phyloP scores from a whole-genome alignment of 108 stramenopile genomes.

The Cyclotella atomus region DNA sequence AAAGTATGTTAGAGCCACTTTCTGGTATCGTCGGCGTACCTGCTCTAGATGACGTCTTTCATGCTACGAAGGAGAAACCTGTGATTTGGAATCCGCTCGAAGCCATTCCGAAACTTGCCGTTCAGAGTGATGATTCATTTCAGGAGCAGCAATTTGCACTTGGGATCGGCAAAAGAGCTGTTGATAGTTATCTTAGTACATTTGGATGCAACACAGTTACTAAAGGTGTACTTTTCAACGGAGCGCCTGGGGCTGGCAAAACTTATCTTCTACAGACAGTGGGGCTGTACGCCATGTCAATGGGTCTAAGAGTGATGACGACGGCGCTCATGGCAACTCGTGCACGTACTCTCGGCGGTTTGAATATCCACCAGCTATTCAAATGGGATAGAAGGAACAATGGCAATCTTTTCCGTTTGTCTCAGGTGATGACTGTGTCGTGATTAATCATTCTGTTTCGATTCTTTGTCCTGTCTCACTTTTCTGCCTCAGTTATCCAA shows the following conservation, averaged over 20 bases:
- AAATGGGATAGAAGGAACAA: background rate
- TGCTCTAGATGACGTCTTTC: background rate
- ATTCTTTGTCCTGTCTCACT: background rate
- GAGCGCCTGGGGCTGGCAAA: constrained; percentile 24
- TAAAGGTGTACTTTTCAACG: constrained; percentile 6
- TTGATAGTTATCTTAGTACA: background rate
- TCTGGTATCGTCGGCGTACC: background rate
- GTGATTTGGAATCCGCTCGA: constrained; percentile 8
- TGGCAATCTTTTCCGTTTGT: constrained; percentile 2
- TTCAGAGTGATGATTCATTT: constrained; percentile 16
- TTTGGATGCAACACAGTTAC: background rate
- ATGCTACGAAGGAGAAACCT: background rate
- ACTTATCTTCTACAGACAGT: background rate
- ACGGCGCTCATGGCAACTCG: constrained; percentile 29
- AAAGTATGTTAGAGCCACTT: background rate
- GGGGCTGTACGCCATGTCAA: constrained; percentile 15
- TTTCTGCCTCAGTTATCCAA: background rate
- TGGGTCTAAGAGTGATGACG: constrained; percentile 18
- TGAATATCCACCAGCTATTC: constrained; percentile 21
- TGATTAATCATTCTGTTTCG: background rate
- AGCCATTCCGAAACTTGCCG: background rate
- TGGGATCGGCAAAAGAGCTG: background rate
- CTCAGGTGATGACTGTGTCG: background rate
- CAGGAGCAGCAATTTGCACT: constrained; percentile 6
- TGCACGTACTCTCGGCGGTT: constrained; percentile 11